Conservation (phyloP, 192 early-diverging fungal genomes). For the Podila epicladia region DNA sequence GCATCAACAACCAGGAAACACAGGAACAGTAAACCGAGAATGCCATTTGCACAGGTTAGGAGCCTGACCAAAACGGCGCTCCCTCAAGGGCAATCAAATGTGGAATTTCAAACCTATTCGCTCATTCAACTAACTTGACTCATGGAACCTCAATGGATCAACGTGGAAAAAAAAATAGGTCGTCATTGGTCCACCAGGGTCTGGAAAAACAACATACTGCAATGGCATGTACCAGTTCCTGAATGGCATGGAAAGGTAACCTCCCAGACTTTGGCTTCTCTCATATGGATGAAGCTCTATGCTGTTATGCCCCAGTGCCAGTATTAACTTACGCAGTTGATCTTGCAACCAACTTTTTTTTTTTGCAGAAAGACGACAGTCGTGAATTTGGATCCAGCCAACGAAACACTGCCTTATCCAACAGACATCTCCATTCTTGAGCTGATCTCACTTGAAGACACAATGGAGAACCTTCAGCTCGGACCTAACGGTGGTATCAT, state of each 20-base stretch:
- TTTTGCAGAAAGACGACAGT: slow-evolving; percentile 75
- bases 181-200: slow-evolving; percentile 94
- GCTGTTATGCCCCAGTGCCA: no score
- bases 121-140: no score
- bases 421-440: slow-evolving; percentile 87
- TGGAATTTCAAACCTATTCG: no score
- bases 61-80: neutral
- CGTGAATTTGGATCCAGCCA: slow-evolving; percentile 99
- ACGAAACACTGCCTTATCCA: slow-evolving; percentile 86
- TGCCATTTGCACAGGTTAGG: slow-evolving; percentile 3
- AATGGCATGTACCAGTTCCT: slow-evolving; percentile 89
- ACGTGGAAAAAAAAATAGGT: slow-evolving; percentile 61
- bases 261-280: neutral
- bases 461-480: slow-evolving; percentile 87
- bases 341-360: neutral
- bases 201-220: slow-evolving; percentile 97
- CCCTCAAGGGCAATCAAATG: no score
- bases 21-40: neutral
- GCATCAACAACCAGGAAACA: neutral
- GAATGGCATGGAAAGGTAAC: slow-evolving; percentile 74
- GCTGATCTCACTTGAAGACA: slow-evolving; percentile 93
- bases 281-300: neutral
- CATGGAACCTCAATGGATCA: no score
- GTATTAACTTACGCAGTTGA: neutral
- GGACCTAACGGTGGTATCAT: slow-evolving; percentile 98